phyloP scores from a whole-genome alignment of 306 rosid species.

The Ceratonia siliqua region DNA sequence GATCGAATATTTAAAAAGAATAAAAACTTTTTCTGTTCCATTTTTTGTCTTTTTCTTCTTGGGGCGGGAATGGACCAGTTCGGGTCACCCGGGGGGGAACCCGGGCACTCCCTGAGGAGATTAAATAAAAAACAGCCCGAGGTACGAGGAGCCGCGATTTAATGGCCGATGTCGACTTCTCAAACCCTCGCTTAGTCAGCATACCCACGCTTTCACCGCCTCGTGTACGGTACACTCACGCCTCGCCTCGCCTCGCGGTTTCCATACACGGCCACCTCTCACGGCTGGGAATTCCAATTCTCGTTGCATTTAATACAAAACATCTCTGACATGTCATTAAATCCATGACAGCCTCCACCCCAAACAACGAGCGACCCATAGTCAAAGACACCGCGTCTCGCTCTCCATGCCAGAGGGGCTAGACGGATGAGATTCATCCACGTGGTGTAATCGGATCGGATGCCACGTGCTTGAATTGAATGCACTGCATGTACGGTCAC shows the following conservation, averaged over 20 bases:
- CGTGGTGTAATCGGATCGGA: not conserved
- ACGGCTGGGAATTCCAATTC: not conserved
- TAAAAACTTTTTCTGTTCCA: no score
- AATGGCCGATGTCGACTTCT: conserved; percentile 6
- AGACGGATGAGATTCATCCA: not conserved
- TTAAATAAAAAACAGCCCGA: not conserved
- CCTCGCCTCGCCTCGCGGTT: not conserved
- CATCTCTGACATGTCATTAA: not conserved
- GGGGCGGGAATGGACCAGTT: no score
- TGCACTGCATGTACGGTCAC: conserved; percentile 30
- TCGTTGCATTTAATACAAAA: not conserved
- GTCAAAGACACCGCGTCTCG: conserved; percentile 18
- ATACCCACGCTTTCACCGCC: not conserved
- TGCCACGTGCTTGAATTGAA: conserved; percentile 35
- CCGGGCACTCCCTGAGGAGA: no score
- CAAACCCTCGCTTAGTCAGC: not conserved
- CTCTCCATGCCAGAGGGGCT: no score
- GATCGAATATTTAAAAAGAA: no score
- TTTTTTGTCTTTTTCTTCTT: no score
- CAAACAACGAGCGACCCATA: not conserved
- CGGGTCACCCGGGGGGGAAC: no score
- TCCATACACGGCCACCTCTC: not conserved
- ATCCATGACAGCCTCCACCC: conserved; percentile 7
- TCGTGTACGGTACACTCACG: not conserved
- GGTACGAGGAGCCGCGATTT: not conserved